phyloP scores from a whole-genome alignment of 768 basidiomycete genomes.

The Podaxis mareebaensis region DNA sequence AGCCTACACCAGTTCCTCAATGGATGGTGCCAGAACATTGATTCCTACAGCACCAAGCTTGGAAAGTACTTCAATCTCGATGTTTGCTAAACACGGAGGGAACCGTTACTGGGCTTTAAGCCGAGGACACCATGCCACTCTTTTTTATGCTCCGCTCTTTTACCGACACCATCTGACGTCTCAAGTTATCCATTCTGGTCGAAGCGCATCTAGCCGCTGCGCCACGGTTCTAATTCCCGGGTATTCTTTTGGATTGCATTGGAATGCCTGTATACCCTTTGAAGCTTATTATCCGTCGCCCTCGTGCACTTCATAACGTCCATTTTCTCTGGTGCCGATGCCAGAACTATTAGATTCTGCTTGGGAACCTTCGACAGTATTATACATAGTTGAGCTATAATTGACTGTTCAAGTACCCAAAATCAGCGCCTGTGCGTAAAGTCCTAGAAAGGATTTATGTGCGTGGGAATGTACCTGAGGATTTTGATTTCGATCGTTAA shows the following conservation, averaged over 20 bases:
- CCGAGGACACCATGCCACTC: background rate
- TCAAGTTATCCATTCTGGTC: background rate
- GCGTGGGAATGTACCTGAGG: conserved; percentile 11
- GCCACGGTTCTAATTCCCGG: background rate
- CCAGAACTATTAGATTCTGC: background rate
- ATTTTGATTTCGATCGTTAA: conserved; percentile 1
- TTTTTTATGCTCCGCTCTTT: conserved; percentile 5
- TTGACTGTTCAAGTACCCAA: background rate
- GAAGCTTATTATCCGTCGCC: background rate
- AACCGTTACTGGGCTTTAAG: background rate
- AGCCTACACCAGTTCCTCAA: conserved; percentile 73
- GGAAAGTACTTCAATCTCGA: conserved; percentile 73
- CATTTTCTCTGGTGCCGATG: background rate
- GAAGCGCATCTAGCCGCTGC: background rate
- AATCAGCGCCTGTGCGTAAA: background rate
- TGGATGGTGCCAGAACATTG: conserved; percentile 64
- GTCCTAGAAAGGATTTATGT: background rate
- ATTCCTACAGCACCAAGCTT: conserved; percentile 48
- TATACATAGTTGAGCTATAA: conserved; percentile 14
- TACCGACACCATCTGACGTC: background rate
- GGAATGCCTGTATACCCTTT: conserved; percentile 8
- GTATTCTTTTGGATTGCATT: background rate
- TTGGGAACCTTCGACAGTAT: background rate
- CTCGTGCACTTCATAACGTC: background rate
- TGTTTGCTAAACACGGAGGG: conserved; percentile 11